Percentiles rank a stretch among this genome's conserved stretches.
Evolutionary conservation across 805 yeast species (phyloP).

Genomic region (Wickerhamiella slavikovae): DNA sequence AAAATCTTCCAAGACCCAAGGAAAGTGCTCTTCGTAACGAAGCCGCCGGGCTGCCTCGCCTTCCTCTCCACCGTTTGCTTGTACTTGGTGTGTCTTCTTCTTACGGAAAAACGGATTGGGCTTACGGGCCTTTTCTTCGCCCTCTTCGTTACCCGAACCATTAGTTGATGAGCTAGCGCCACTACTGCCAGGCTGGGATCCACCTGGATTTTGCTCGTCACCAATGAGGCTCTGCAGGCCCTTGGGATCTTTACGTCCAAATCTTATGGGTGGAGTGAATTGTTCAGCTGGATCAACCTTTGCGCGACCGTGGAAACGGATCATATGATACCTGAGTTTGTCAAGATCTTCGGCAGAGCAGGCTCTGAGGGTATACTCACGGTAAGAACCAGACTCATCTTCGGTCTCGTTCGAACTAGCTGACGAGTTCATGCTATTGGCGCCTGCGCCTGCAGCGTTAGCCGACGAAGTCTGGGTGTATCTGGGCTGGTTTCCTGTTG

Average conservation of each 20-base stretch:
- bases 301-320: slow-evolving; percentile 58
- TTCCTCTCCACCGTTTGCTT: slow-evolving; percentile 59
- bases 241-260: slow-evolving; percentile 87
- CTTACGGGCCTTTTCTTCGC: slow-evolving; percentile 13
- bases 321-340: slow-evolving; percentile 55
- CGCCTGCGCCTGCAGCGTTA: neutral
- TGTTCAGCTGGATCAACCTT: slow-evolving; percentile 49
- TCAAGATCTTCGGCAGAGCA: slow-evolving; percentile 52
- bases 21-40: slow-evolving; percentile 88
- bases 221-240: slow-evolving; percentile 64
- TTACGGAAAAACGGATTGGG: slow-evolving; percentile 27
- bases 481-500: too few species aligned
- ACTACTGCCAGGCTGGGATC: slow-evolving; percentile 5
- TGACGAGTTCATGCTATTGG: too few species aligned
- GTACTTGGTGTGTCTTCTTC: slow-evolving; percentile 72
- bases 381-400: slow-evolving; percentile 6
- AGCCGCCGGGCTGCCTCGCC: slow-evolving; percentile 67
- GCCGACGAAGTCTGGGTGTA: slow-evolving; percentile 1
- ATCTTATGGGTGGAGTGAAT: slow-evolving; percentile 64
- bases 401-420: slow-evolving; percentile 1
- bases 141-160: slow-evolving; percentile 6
- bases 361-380: slow-evolving; percentile 43
- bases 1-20: slow-evolving; percentile 96
- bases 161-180: slow-evolving; percentile 16
- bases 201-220: slow-evolving; percentile 8